A percentile compares a stretch with the other conserved stretches of the same genome.
Evolutionary conservation across 495 filamentous ascomycete species (phyloP).

Genomic region (Xeromyces bisporus): DNA sequence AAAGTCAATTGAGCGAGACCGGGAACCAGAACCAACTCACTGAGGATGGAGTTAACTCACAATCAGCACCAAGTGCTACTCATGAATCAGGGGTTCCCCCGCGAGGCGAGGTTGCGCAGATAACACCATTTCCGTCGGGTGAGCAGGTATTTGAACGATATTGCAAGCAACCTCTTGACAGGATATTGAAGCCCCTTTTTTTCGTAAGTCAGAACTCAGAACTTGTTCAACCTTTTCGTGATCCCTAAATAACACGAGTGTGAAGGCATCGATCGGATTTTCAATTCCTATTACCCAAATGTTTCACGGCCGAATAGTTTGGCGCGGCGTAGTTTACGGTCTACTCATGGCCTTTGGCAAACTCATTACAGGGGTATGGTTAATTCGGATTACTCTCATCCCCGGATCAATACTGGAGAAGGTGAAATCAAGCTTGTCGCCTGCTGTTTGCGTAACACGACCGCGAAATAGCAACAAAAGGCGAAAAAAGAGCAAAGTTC

Average conservation of each 20-base stretch:
- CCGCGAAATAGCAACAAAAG: too few relatives aligned
- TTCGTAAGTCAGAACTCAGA: constrained; percentile 34
- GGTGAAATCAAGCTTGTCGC: background rate
- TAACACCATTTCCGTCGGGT: constrained; percentile 11
- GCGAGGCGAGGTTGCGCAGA: too few relatives aligned
- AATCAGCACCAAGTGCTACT: too few relatives aligned
- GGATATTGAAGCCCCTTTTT: constrained; percentile 55
- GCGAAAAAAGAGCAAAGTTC: too few relatives aligned
- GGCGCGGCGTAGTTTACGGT: constrained; percentile 56
- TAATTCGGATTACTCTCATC: constrained; percentile 30
- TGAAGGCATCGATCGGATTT: constrained; percentile 57
- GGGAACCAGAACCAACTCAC: too few relatives aligned
- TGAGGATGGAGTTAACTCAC: too few relatives aligned
- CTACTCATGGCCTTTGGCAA: constrained; percentile 55
- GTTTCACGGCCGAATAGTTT: constrained; percentile 45
- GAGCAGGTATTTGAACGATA: constrained; percentile 37
- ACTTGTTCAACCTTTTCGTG: background rate
- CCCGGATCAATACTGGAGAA: constrained; percentile 4
- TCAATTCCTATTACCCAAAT: constrained; percentile 58
- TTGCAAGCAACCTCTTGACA: constrained; percentile 30
- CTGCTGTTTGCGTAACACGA: too few relatives aligned
- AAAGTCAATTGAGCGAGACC: too few relatives aligned
- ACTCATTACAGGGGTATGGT: constrained; percentile 43
- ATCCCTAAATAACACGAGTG: background rate
- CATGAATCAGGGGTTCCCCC: too few relatives aligned